phyloP scores from a whole-genome alignment of 257 asterid genomes.

The Plectranthus barbatus region DNA sequence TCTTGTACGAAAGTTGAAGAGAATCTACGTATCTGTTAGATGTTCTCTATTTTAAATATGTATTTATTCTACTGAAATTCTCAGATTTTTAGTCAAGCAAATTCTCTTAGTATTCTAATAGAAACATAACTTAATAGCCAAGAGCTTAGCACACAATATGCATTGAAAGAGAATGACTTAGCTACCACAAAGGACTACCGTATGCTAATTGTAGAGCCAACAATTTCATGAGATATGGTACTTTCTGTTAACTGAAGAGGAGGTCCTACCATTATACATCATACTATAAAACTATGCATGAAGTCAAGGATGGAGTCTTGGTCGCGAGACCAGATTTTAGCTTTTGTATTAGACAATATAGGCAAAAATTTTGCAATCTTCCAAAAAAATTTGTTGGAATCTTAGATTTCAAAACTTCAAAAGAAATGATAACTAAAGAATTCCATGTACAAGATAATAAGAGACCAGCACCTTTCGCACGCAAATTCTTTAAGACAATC shows the following conservation, averaged over 20 bases:
- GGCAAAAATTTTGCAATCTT: no score
- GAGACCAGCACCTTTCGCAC: constrained; percentile 42
- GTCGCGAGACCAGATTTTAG: neutral
- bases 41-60: neutral
- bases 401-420: constrained; percentile 1
- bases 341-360: neutral
- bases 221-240: neutral
- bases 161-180: neutral
- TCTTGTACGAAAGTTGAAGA: neutral
- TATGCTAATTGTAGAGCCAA: neutral
- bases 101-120: neutral
- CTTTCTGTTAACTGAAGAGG: neutral
- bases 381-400: no score
- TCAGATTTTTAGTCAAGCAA: neutral
- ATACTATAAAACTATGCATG: neutral
- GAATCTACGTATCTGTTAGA: neutral
- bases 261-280: no score
- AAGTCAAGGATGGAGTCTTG: constrained; percentile 2
- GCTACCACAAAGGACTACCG: neutral
- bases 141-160: neutral
- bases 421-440: neutral
- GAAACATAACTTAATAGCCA: neutral
- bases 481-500: constrained; percentile 49
- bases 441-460: neutral
- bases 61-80: neutral